Evolutionary conservation across 148 eudicot species (phyloP).

Genomic region (Drosera capensis): DNA sequence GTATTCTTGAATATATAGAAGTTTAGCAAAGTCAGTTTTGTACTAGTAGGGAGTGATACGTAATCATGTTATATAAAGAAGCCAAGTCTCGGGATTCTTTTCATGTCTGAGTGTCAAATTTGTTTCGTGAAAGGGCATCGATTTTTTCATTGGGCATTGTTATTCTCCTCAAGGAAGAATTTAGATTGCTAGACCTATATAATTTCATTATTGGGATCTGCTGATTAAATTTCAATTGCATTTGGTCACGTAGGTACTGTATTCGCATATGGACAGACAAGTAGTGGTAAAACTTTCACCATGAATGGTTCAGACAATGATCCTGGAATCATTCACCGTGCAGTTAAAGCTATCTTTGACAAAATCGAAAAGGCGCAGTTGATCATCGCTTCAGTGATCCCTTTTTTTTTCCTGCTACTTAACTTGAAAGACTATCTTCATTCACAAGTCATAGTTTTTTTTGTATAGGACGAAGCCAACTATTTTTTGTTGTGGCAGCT

Average conservation of each 20-base stretch:
- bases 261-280: slow-evolving; percentile 97
- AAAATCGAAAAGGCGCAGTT: slow-evolving; percentile 38
- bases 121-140: background rate
- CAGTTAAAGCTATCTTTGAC: slow-evolving; percentile 66
- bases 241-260: slow-evolving; percentile 64
- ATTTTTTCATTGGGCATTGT: background rate
- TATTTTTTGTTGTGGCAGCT: slow-evolving; percentile 20
- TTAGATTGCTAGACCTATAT: background rate
- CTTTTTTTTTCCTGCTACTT: background rate
- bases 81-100: no score
- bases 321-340: slow-evolving; percentile 79
- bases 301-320: slow-evolving; percentile 92
- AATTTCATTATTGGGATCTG: background rate
- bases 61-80: no score
- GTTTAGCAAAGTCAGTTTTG: no score
- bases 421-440: background rate
- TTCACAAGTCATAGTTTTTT: background rate
- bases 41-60: no score
- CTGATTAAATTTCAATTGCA: background rate
- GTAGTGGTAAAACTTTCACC: slow-evolving; percentile 95
- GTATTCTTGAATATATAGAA: no score
- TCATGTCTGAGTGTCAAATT: background rate
- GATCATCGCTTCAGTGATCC: background rate
- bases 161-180: background rate
- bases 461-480: background rate